Evolutionary conservation across 768 basidiomycete species (phyloP).

Genomic region (Collybia sordida): DNA sequence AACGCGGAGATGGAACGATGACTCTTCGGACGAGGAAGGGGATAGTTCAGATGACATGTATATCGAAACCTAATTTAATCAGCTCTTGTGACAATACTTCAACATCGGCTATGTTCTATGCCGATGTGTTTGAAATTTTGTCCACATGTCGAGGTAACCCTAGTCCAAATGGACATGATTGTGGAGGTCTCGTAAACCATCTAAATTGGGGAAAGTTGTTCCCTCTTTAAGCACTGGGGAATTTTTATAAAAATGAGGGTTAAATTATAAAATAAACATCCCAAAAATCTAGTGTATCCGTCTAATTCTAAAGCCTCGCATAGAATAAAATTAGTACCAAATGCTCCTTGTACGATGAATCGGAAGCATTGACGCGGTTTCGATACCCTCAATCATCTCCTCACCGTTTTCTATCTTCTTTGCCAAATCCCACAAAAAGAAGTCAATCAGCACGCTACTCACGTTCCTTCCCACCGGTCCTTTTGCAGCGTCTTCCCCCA

Average conservation of each 20-base stretch:
- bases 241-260: too few relatives aligned
- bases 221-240: too few relatives aligned
- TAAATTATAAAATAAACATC: slow-evolving; percentile 1
- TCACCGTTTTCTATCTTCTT: slow-evolving; percentile 69
- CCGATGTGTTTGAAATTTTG: too few relatives aligned
- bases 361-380: slow-evolving; percentile 58
- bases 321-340: slow-evolving; percentile 66
- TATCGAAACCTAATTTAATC: neutral
- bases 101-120: too few relatives aligned
- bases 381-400: slow-evolving; percentile 58
- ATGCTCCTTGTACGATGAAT: slow-evolving; percentile 80
- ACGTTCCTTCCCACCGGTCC: slow-evolving; percentile 32
- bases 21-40: slow-evolving; percentile 28
- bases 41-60: slow-evolving; percentile 21
- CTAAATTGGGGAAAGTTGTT: too few relatives aligned
- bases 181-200: too few relatives aligned
- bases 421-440: slow-evolving; percentile 88
- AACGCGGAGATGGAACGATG: slow-evolving; percentile 35
- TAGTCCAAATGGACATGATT: too few relatives aligned
- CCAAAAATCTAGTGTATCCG: neutral
- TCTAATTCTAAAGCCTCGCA: too few relatives aligned
- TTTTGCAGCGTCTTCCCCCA: slow-evolving; percentile 23
- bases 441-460: slow-evolving; percentile 84
- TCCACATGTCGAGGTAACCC: too few relatives aligned
- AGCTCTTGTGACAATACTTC: neutral